Evolutionary conservation across 345 rosid genomes (phyloP), one percentile per base, ranked within the genome.

Genomic region (Citrus australasica): DNA sequence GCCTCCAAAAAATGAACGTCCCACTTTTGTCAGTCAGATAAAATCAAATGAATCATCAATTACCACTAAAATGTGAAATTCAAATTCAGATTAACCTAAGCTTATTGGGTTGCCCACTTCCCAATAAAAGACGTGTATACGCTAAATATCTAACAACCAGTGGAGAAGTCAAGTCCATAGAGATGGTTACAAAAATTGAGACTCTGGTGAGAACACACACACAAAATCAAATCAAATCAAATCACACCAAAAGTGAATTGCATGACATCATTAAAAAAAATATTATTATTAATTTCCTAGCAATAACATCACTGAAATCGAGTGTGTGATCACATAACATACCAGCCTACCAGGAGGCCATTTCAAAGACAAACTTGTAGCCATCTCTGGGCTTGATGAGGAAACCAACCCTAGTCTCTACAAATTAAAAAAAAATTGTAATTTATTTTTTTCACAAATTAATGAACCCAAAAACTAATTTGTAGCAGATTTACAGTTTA

Each of bases 341-440:
- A 38, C 76, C 67, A 14, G 56, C 56, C 25, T 60, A 38, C 76
- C 67, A 14, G 56, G 19, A 16, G 76, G 40, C 7, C 67, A 60
- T 38, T 73, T 73, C 40, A 35, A 60, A 60, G 67, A 66, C 56
- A 73, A 73, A 73, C 37, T 38, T 60, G 67, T 35, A 16, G 76
- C 76, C 76, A 42, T 60, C 66, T 73, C 33, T 38, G 24, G 19
- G 9, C 32, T 6, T 30, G 13, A 40, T 40, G 46, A 2, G 11
- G 46, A 13, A 9, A 9, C 46, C 46, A 40, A 40, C 13, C 46
- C 13, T 9, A 0, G 2, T 40, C 46, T 0, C 13, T 40, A 3
- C 13, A 40, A 9, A 40, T 40, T 9, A 40, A 40, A 9, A 40
- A 9, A 40, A 0, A 40, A 40, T 3, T 40, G 46, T 40, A 40